phyloP scores from a whole-genome alignment of 805 yeast species.

The Lipomyces starkeyi region DNA sequence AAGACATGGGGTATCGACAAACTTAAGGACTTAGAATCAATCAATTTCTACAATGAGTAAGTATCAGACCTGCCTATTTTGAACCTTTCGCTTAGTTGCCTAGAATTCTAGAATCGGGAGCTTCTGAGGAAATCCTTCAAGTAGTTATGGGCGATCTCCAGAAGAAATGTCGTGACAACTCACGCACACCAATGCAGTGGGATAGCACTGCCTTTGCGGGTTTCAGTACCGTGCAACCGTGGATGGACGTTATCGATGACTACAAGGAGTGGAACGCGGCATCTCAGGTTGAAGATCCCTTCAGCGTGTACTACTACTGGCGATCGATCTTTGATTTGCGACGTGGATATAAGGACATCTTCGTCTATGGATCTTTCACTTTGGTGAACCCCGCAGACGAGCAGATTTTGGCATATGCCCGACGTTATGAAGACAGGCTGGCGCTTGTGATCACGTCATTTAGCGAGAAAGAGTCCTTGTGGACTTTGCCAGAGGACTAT shows the following conservation, averaged over 20 bases:
- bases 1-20: conserved; percentile 55
- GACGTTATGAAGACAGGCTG: not conserved
- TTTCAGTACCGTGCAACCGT: conserved; percentile 43
- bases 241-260: conserved; percentile 63
- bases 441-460: conserved; percentile 17
- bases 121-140: no score
- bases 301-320: conserved; percentile 56
- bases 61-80: not conserved
- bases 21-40: conserved; percentile 58
- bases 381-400: conserved; percentile 47
- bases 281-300: conserved; percentile 52
- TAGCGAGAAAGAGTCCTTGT: not conserved
- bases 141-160: no score
- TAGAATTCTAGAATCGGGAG: conserved; percentile 31
- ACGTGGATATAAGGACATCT: conserved; percentile 52
- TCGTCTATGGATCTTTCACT: conserved; percentile 54
- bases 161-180: conserved; percentile 60
- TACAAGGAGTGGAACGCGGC: conserved; percentile 56
- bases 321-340: conserved; percentile 52
- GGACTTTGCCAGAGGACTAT: conserved; percentile 18
- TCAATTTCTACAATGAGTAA: conserved; percentile 48
- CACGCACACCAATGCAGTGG: conserved; percentile 64
- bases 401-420: conserved; percentile 5
- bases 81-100: not conserved
- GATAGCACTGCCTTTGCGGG: conserved; percentile 47